Conservation (phyloP, 2,329 filamentous ascomycete genomes). For the Tolypocladium tundrense region DNA sequence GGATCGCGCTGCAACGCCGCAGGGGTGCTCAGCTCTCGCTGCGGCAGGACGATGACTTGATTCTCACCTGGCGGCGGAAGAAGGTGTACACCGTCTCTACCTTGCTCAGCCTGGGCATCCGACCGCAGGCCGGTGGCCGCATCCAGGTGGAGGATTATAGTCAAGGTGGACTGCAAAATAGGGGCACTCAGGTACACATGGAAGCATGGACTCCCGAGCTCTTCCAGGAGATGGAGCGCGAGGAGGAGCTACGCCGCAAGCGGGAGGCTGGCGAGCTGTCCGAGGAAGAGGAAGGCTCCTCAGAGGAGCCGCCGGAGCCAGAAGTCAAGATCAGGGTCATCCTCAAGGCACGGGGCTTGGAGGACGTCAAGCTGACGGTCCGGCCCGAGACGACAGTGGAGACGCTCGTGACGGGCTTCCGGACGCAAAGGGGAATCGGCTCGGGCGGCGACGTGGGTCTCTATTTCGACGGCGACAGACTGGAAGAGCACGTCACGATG, state of each 20-base stretch:
- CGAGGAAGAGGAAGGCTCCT: conserved; percentile 19
- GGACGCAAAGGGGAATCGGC: conserved; percentile 39
- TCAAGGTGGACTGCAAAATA: conserved; percentile 33
- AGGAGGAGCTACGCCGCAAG: conserved; percentile 36
- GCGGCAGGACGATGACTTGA: conserved; percentile 43
- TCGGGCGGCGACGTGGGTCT: conserved; percentile 47
- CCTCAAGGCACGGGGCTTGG: conserved; percentile 41
- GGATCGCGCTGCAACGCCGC: conserved; percentile 52
- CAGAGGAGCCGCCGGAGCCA: conserved; percentile 10
- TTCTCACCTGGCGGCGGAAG: conserved; percentile 70
- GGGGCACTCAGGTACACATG: conserved; percentile 55
- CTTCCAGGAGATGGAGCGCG: conserved; percentile 37
- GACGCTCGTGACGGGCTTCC: conserved; percentile 53
- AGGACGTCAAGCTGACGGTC: conserved; percentile 40
- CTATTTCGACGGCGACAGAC: conserved; percentile 64
- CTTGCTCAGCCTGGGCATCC: conserved; percentile 56
- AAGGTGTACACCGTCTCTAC: conserved; percentile 69
- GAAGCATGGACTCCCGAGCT: conserved; percentile 65
- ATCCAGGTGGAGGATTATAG: conserved; percentile 24
- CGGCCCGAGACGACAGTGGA: conserved; percentile 46
- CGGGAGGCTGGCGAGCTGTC: conserved; percentile 29
- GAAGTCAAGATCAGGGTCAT: conserved; percentile 37
- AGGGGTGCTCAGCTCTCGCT: conserved; percentile 22
- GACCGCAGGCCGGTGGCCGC: conserved; percentile 29
- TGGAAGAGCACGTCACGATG: conserved; percentile 51